Conservation (phyloP, 805 yeast species). For the Ogataea degrootiae region DNA sequence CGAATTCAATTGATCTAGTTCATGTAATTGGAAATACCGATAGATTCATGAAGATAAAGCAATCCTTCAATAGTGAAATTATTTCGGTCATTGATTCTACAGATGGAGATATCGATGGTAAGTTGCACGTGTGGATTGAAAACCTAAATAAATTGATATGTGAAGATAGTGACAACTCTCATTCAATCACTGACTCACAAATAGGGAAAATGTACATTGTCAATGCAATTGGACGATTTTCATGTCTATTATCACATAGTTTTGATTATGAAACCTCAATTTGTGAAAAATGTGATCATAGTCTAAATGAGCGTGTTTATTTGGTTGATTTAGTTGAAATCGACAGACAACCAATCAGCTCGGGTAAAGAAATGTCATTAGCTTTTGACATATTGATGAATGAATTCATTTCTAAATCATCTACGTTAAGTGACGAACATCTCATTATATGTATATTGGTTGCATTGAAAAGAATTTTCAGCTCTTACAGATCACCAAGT, state of each 20-base stretch:
- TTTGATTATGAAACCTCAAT: conserved; percentile 27
- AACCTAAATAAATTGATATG: conserved; percentile 3
- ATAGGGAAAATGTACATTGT: conserved; percentile 27
- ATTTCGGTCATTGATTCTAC: conserved; percentile 13
- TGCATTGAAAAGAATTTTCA: conserved; percentile 44
- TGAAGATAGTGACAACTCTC: not conserved
- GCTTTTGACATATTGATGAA: conserved; percentile 27
- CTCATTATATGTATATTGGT: conserved; percentile 41
- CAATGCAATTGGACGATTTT: conserved; percentile 37
- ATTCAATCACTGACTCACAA: conserved; percentile 2
- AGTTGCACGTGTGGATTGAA: conserved; percentile 8
- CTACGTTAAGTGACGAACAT: conserved; percentile 14
- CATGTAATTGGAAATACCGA: conserved; percentile 8
- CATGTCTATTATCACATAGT: conserved; percentile 38
- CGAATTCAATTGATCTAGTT: conserved; percentile 7
- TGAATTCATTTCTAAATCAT: conserved; percentile 20
- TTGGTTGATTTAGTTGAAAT: conserved; percentile 19
- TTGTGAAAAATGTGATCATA: conserved; percentile 37
- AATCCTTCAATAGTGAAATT: not conserved
- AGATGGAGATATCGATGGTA: not conserved
- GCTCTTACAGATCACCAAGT: conserved; percentile 48
- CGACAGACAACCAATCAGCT: conserved; percentile 26
- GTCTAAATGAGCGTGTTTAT: conserved; percentile 9
- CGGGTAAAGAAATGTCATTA: conserved; percentile 12
- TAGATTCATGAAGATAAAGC: conserved; percentile 2